Evolutionary conservation across 805 yeast species (phyloP), one percentile per base, ranked within the genome.

Genomic region (Allodekkera sacchari): DNA sequence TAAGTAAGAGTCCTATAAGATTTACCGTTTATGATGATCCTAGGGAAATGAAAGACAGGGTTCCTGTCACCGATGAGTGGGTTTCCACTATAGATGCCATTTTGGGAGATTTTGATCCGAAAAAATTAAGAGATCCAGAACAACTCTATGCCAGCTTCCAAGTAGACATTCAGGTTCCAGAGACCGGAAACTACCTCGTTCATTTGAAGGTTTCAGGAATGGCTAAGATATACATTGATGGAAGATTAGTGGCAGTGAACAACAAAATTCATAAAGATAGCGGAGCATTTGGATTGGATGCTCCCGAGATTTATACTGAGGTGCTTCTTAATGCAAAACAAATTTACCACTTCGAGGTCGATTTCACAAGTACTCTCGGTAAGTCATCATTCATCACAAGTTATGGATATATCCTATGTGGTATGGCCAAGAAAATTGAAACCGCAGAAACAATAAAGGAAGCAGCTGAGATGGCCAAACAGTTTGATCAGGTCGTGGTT

Each of bases 261-360:
- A 74, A 75, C 53, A 65, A 61, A 43, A 67, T 74, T 27, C 49
- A 61, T 18, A 80, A 74, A 50, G 74, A 57, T 41, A 52, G 43
- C 7, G 65, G 66, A 4, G 41, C 47, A 6, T 44, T 65, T 20
- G 24, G 41, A 2, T 53, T 73, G 34, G 61, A 56, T 16, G 37
- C 37, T 18, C 32, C 35, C 4, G 30, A 30, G 9, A 25, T 35
- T 12, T 20, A 33, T 16, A 36, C 36, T 5, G 39, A 39, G 3
- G 42, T 22, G n/a, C 13, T 12, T 6, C 25, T 22, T 12, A 12
- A 12, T 8, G 13, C 13, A 12, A 14, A 22, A 7, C n/a, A 7
- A 7, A 22, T 14, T 12, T 14, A 22, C 13, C n/a, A 12, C 13
- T 7, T 22, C n/a, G 25, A 22, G 13, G 13, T 22, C 13, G 25